Percentiles rank a stretch among this genome's conserved stretches.
Conservation (phyloP, 495 filamentous ascomycete genomes). For the Neurospora sp. region DNA sequence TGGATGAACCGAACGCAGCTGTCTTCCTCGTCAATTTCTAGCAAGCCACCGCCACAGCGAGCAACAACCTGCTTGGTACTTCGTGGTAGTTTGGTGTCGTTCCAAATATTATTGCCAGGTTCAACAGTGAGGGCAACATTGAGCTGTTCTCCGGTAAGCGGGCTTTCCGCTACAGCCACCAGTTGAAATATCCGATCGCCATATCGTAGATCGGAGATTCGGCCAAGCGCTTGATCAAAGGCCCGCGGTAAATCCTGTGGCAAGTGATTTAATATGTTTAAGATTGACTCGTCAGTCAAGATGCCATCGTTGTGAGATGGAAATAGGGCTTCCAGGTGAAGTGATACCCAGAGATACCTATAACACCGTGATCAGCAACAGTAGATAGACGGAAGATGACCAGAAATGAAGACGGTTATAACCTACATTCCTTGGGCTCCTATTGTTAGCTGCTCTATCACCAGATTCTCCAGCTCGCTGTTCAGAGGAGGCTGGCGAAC, state of each 20-base stretch:
- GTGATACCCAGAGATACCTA: background rate
- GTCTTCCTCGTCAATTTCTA: background rate
- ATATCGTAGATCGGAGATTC: background rate
- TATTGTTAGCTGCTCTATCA: too few species aligned
- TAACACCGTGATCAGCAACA: too few species aligned
- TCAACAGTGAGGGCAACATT: background rate
- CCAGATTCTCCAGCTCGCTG: too few species aligned
- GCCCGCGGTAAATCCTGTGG: background rate
- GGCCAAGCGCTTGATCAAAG: background rate
- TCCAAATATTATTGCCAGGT: background rate
- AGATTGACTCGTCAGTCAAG: background rate
- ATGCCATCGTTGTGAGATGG: background rate
- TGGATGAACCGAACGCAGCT: background rate
- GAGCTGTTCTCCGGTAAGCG: background rate
- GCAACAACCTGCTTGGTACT: background rate
- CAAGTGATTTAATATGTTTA: background rate
- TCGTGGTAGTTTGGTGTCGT: background rate
- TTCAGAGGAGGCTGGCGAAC: too few species aligned
- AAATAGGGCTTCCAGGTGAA: background rate
- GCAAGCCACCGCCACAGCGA: background rate
- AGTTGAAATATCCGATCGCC: background rate
- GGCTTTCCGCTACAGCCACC: background rate
- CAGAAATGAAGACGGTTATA: too few species aligned
- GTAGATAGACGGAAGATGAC: too few species aligned
- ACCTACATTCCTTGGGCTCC: too few species aligned